Evolutionary conservation across 129 eudicot genomes (phyloP).

Genomic region (carrot (Daucus carota)): DNA sequence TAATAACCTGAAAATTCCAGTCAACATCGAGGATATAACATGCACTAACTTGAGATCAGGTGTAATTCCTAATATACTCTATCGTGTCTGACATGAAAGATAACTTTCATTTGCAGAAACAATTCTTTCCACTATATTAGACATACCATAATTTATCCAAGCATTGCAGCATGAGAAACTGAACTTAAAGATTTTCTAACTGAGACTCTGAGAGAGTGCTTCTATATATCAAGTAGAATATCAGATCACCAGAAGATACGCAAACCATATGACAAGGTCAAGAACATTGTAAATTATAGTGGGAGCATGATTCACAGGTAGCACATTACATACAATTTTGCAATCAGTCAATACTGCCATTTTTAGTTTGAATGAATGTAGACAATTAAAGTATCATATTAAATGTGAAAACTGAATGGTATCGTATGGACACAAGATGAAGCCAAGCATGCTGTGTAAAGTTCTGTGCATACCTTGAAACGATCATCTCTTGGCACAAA

Average conservation of each 20-base stretch:
- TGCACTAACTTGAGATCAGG: background rate
- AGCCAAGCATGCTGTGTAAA: background rate
- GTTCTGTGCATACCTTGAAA: constrained; percentile 48
- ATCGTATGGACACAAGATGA: background rate
- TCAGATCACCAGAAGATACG: background rate
- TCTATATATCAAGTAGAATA: background rate
- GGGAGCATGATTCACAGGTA: background rate
- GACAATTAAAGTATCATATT: background rate
- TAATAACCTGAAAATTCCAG: constrained; percentile 55
- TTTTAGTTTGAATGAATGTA: background rate
- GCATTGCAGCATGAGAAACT: background rate
- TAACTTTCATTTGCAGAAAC: background rate
- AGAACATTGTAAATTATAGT: background rate
- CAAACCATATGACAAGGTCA: background rate
- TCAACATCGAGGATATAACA: background rate
- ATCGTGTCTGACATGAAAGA: background rate
- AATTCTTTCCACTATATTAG: background rate
- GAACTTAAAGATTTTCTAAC: background rate
- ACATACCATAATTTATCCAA: background rate
- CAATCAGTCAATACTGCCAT: background rate
- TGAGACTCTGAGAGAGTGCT: background rate
- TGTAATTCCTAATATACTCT: background rate
- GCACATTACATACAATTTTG: background rate
- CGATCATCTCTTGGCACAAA: constrained; percentile 80
- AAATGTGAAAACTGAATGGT: background rate